Base-by-base conservation (phyloP, 257 asterid species). In the Mentha longifolia region DNA sequence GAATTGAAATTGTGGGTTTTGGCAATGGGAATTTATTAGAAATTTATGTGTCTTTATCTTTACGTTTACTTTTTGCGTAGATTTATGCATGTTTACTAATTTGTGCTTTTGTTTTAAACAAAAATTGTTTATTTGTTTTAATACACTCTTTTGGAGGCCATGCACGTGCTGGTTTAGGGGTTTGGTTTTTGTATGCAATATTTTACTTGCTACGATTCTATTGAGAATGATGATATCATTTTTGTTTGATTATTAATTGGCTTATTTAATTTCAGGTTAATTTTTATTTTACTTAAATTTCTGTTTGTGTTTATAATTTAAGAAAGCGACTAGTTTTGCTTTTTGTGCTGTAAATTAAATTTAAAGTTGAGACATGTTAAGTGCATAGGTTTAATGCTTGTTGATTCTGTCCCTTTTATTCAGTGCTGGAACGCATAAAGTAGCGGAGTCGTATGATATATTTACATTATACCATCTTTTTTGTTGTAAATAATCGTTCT, bases 131-230 rank as follows among this genome's bases (percentile, higher is more conserved):
- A 51, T 3, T 56, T 30, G 47, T 33, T 74, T 35, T 45, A 30
- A 46, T 65, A 15, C 78, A 30, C 75, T 49, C 56, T 47, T 74
- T 35, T 59, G 75, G 74, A 61, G 78, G 74, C 66, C 64, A 28
- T 67, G 85, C 85, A 78, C 79, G 83, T 80, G 80, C 61, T 19
- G 42, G 20, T 62, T 56, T 58, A n/a, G 45, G 33, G 17, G n/a
- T 67, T 59, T n/a, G 17, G 9, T 9, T 17, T 31, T 54, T 10
- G 7, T 51, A 4, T 17, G 51, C 67, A 51, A 45, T 35, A 61
- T 46, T 66, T 61, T 52, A 71, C 58, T 60, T 51, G 19, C 33
- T 52, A 22, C 59, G 49, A 79, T 74, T 76, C 14, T 69, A 59
- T 75, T 71, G 68, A 60, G 77, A 75, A 60, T 75, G 65, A 43